Conservation (phyloP, 345 rosid genomes). For the Kandelia obovata region DNA sequence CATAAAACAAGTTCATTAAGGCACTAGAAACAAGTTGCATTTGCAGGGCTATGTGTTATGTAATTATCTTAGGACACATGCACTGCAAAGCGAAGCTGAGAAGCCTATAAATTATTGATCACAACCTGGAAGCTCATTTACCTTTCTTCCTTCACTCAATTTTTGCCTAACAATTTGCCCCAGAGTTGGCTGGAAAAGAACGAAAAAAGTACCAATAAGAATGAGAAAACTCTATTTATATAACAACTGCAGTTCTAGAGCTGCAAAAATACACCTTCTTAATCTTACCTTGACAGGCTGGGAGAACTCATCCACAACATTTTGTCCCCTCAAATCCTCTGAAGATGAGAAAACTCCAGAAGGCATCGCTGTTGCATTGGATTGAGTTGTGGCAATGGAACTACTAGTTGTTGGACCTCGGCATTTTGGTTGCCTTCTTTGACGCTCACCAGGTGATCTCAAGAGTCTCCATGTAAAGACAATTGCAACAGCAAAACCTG, state of each 20-base stretch:
- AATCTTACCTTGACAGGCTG: conserved; percentile 63
- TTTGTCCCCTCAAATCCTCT: conserved; percentile 61
- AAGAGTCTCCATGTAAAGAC: conserved; percentile 75
- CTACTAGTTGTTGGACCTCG: conserved; percentile 48
- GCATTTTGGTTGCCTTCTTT: conserved; percentile 73
- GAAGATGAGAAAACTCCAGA: conserved; percentile 44
- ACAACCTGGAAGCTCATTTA: conserved; percentile 14
- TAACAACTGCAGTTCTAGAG: not conserved
- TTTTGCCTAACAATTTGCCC: conserved; percentile 83
- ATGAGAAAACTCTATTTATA: conserved; percentile 5
- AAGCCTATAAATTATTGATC: no score
- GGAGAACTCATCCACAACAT: conserved; percentile 71
- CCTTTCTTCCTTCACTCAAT: conserved; percentile 91
- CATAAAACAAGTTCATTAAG: conserved; percentile 13
- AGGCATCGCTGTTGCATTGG: conserved; percentile 35
- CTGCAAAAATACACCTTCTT: not conserved
- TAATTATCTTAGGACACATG: no score
- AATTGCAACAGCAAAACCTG: conserved; percentile 89
- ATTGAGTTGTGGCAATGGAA: conserved; percentile 41
- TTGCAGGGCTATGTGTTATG: no score
- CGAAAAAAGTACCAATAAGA: not conserved
- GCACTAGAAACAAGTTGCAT: no score
- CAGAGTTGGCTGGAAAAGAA: conserved; percentile 58
- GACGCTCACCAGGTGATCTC: conserved; percentile 60
- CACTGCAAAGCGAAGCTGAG: no score